phyloP scores from a whole-genome alignment of 257 asterid species.

The Solanum virginianum region DNA sequence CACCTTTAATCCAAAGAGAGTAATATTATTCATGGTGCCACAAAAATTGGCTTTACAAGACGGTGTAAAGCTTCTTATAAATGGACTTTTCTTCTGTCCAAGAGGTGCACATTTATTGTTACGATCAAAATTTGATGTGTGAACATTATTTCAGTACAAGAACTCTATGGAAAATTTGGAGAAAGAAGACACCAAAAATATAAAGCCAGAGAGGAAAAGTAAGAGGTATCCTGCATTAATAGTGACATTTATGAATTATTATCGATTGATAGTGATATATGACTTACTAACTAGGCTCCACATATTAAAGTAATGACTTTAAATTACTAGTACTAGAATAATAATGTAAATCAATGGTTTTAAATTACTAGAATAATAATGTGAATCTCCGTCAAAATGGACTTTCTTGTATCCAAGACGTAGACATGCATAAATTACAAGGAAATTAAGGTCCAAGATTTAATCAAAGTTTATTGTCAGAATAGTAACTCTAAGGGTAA shows the following conservation, averaged over 20 bases:
- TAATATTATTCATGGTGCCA: not conserved
- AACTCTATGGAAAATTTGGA: not conserved
- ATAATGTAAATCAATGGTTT: not conserved
- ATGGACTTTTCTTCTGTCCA: not conserved
- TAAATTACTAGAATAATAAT: not conserved
- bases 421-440: not conserved
- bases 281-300: not conserved
- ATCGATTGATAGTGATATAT: not conserved
- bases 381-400: not conserved
- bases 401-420: not conserved
- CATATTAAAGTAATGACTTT: not conserved
- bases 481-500: not conserved
- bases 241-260: not conserved
- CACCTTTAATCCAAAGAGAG: too few relatives aligned
- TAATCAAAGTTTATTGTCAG: not conserved
- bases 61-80: not conserved
- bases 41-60: not conserved
- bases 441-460: not conserved
- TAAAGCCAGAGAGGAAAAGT: not conserved
- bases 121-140: not conserved
- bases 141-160: not conserved
- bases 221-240: not conserved
- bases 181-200: not conserved
- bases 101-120: not conserved
- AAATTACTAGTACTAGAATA: not conserved